Percentiles rank a stretch among this genome's conserved stretches.
These are phyloP conservation scores for Toxicodendron radicans DNA, from an alignment of 345 rosid species.

Conservation along the genomic window DNA sequence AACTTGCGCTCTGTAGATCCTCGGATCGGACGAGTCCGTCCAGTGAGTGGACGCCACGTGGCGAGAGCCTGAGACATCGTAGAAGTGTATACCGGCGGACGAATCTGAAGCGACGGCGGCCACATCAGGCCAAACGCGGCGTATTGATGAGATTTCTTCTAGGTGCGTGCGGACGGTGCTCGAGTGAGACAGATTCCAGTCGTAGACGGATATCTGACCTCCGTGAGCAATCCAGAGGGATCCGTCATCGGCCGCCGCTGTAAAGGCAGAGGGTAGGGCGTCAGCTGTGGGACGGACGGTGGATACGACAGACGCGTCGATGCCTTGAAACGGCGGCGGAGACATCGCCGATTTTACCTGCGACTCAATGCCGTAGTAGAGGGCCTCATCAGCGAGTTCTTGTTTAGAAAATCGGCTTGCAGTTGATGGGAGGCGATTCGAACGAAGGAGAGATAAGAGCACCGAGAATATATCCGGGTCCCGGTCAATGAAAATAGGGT, in stretches of 20 bases:
- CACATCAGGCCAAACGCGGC: conserved; percentile 60
- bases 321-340: conserved; percentile 65
- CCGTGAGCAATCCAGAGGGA: conserved; percentile 92
- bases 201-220: conserved; percentile 83
- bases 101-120: conserved; percentile 71
- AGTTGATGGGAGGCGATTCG: conserved; percentile 65
- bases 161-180: conserved; percentile 81
- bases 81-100: conserved; percentile 79
- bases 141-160: conserved; percentile 60
- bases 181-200: conserved; percentile 61
- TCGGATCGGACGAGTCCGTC: conserved; percentile 80
- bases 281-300: conserved; percentile 71
- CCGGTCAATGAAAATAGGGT: conserved; percentile 81
- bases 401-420: conserved; percentile 65
- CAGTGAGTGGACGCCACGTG: conserved; percentile 72
- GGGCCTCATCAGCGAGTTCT: conserved; percentile 86
- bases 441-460: conserved; percentile 78
- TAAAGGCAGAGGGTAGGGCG: conserved; percentile 62
- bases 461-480: conserved; percentile 91
- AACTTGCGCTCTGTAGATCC: conserved; percentile 75
- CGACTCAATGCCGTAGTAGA: conserved; percentile 81
- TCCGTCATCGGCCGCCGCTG: conserved; percentile 61
- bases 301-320: conserved; percentile 68
- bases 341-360: conserved; percentile 58
- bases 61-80: conserved; percentile 56